These are phyloP conservation scores for Fusarium avenaceum DNA, from an alignment of 2,329 filamentous ascomycete species.

Conservation along the genomic window DNA sequence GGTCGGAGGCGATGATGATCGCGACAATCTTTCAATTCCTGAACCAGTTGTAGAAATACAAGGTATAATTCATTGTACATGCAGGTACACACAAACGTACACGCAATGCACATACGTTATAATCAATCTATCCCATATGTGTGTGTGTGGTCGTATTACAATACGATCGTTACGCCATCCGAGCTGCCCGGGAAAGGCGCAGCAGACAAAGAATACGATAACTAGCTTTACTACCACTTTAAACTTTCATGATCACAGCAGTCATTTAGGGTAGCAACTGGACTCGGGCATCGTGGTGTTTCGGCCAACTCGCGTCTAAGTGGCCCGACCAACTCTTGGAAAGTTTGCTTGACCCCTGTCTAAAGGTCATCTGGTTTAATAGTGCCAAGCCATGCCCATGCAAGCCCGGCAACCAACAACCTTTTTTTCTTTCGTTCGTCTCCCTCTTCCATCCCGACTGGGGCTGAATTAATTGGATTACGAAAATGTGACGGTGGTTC, in stretches of 20 bases:
- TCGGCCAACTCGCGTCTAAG: conserved; percentile 28
- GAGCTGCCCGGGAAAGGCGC: conserved; percentile 21
- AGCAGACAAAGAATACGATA: conserved; percentile 32
- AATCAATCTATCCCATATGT: neutral
- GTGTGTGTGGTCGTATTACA: conserved; percentile 14
- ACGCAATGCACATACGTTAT: conserved; percentile 1
- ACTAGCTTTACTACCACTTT: neutral
- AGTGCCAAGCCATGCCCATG: conserved; percentile 17
- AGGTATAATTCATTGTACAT: conserved; percentile 24
- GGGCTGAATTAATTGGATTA: conserved; percentile 16
- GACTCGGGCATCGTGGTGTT: conserved; percentile 19
- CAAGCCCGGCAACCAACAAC: conserved; percentile 17
- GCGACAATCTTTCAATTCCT: conserved; percentile 28
- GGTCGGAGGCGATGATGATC: conserved; percentile 34
- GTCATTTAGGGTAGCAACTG: conserved; percentile 34
- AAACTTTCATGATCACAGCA: conserved; percentile 2
- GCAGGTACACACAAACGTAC: conserved; percentile 16
- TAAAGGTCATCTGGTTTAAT: conserved; percentile 21
- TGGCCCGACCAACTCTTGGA: conserved; percentile 23
- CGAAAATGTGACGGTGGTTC: conserved; percentile 26
- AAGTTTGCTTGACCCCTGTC: conserved; percentile 24
- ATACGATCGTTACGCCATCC: conserved; percentile 15
- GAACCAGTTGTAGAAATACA: conserved; percentile 1
- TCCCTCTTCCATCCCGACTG: neutral
- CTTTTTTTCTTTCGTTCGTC: neutral